These are phyloP conservation scores for Uncinocarpus reesii DNA, from an alignment of 2,329 filamentous ascomycete species.

Conservation along the genomic window DNA sequence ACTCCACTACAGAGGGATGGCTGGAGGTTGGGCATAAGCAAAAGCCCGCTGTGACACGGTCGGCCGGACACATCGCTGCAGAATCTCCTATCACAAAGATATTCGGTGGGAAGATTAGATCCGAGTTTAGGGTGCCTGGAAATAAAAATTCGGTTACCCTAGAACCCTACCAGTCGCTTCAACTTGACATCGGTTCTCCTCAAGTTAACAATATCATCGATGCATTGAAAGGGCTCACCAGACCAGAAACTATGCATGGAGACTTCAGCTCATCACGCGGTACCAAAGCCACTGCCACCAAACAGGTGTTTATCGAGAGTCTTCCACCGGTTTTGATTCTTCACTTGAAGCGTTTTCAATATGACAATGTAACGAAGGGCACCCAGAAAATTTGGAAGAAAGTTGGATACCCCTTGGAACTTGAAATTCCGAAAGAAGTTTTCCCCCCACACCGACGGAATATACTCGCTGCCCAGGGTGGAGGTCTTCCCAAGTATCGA, in stretches of 20 bases:
- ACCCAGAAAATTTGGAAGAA: conserved; percentile 99
- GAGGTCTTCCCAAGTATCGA: conserved; percentile 68
- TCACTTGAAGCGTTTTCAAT: conserved; percentile 95
- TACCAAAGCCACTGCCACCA: conserved; percentile 66
- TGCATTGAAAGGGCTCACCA: conserved; percentile 73
- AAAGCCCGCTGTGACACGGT: conserved; percentile 72
- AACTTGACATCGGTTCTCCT: conserved; percentile 82
- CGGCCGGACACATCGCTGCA: conserved; percentile 61
- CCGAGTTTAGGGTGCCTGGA: conserved; percentile 76
- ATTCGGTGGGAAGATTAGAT: conserved; percentile 82
- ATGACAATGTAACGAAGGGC: conserved; percentile 68
- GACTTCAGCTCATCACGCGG: conserved; percentile 74
- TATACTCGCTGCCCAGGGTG: conserved; percentile 53
- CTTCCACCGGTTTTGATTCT: conserved; percentile 85
- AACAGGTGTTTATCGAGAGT: conserved; percentile 89
- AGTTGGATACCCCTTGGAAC: conserved; percentile 83
- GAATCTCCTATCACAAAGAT: conserved; percentile 87
- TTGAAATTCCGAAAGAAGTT: conserved; percentile 85
- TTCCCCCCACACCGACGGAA: conserved; percentile 67
- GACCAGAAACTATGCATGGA: conserved; percentile 72
- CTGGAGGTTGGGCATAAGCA: conserved; percentile 90
- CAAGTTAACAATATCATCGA: conserved; percentile 86
- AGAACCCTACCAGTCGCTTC: conserved; percentile 87
- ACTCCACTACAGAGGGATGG: conserved; percentile 59
- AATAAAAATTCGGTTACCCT: conserved; percentile 83